Evolutionary conservation across 352 stramenopile species (phyloP).

Genomic region (Globisporangium cystogenes): DNA sequence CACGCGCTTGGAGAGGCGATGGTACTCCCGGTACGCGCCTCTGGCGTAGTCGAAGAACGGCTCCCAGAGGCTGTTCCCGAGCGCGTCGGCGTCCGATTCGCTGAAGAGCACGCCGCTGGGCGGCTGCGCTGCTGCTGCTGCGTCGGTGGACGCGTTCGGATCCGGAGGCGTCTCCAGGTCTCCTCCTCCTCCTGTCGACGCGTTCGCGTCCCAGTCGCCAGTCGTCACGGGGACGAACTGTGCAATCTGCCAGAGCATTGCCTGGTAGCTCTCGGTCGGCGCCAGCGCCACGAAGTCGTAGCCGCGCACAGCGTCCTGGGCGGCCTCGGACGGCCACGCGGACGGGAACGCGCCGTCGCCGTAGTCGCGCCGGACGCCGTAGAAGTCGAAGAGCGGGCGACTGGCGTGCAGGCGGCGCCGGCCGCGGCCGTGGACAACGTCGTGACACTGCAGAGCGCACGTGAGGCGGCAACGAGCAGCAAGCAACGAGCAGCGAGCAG

Average conservation of each 20-base stretch:
- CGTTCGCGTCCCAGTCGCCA: slow-evolving; percentile 20
- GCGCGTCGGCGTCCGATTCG: slow-evolving; percentile 44
- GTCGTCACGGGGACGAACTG: slow-evolving; percentile 45
- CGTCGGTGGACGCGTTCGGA: not conserved
- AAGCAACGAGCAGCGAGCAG: not conserved
- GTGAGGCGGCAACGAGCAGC: too few species aligned
- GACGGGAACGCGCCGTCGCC: slow-evolving; percentile 88
- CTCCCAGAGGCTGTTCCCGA: slow-evolving; percentile 57
- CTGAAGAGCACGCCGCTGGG: slow-evolving; percentile 17
- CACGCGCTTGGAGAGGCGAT: slow-evolving; percentile 63
- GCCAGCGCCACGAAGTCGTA: slow-evolving; percentile 62
- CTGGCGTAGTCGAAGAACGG: slow-evolving; percentile 60
- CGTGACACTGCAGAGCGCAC: slow-evolving; percentile 44
- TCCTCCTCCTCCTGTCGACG: not conserved
- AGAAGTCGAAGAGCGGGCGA: slow-evolving; percentile 89
- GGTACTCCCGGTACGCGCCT: slow-evolving; percentile 56
- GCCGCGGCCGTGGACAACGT: slow-evolving; percentile 79
- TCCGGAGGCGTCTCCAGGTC: not conserved
- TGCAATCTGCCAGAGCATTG: slow-evolving; percentile 60
- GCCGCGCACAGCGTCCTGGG: slow-evolving; percentile 61
- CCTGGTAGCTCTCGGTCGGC: slow-evolving; percentile 56
- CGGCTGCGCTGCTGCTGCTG: not conserved
- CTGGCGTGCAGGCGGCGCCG: slow-evolving; percentile 72
- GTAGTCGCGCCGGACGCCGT: slow-evolving; percentile 88
- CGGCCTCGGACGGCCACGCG: slow-evolving; percentile 84